Percentiles rank a stretch among this genome's conserved stretches.
Conservation (phyloP, 2,329 filamentous ascomycete genomes). For the Bimuria novae-zelandiae region DNA sequence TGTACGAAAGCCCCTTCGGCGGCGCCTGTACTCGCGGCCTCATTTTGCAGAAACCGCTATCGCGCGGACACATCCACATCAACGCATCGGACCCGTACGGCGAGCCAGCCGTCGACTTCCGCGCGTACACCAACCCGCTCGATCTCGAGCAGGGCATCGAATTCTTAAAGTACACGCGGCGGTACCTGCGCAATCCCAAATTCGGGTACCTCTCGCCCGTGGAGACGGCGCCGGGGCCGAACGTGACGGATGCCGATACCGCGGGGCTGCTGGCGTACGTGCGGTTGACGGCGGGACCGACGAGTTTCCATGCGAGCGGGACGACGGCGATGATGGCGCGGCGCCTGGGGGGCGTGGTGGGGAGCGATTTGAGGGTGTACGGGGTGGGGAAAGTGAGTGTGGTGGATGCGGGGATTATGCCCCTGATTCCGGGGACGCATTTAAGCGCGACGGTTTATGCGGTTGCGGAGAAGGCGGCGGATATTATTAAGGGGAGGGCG, state of each 20-base stretch:
- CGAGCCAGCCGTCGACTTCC: slow-evolving; percentile 40
- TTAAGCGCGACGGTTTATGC: slow-evolving; percentile 39
- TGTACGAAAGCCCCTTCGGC: slow-evolving; percentile 31
- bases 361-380: slow-evolving; percentile 29
- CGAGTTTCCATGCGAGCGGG: slow-evolving; percentile 14
- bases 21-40: slow-evolving; percentile 20
- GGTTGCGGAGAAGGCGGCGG: slow-evolving; percentile 38
- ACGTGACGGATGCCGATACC: background rate
- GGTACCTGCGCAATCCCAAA: slow-evolving; percentile 36
- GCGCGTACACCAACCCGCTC: slow-evolving; percentile 41
- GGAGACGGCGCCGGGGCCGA: slow-evolving; percentile 32
- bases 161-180: slow-evolving; percentile 42
- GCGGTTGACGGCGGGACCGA: background rate
- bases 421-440: slow-evolving; percentile 35
- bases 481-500: slow-evolving; percentile 30
- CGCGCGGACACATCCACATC: slow-evolving; percentile 45
- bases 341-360: slow-evolving; percentile 32
- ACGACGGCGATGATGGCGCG: slow-evolving; percentile 37
- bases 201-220: slow-evolving; percentile 39
- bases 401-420: slow-evolving; percentile 38
- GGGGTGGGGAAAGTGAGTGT: slow-evolving; percentile 32
- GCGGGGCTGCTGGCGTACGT: background rate
- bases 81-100: slow-evolving; percentile 40
- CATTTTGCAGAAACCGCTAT: slow-evolving; percentile 28
- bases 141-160: slow-evolving; percentile 42